Base-by-base conservation (phyloP, 192 early-diverging fungal genomes). In the Mortierella hygrophila region DNA sequence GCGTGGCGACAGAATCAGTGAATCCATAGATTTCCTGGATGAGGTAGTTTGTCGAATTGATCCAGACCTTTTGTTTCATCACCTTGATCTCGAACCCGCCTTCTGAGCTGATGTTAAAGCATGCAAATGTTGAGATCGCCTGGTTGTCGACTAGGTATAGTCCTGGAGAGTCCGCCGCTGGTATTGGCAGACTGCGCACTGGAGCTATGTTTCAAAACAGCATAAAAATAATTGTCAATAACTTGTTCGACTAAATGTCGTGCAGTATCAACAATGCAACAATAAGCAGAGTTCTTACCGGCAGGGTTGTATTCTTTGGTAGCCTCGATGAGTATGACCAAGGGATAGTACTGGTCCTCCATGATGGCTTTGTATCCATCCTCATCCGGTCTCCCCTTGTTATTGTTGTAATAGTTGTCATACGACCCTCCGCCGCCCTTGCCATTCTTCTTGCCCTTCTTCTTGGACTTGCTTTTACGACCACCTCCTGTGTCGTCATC, bases 21-120 rank as follows among this genome's bases (percentile, higher is more conserved):
- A 90, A 91, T 5, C 93, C 93, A 68, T 89, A 94, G 20, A 94
- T 91, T 68, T 94, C 93, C 78, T 93, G 93, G 16, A 94, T 71
- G 18, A 88, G 68, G 32, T 84, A 84, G 44, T 81, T 81, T 40
- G 82, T 83, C 49, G 77, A 81, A 37, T 85, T 85, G 40, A 88
- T 76, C 87, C 87, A 88, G 68, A 85, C 82, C 29, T 88, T 88
- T 69, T 88, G 87, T 65, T 88, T 88, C 82, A 88, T 85, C n/a
- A 82, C 79, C 35, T 85, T 83, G 82, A 88, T 85, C 69, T 80
- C 78, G 37, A 83, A 82, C 16, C 82, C 87, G 8, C 87, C 81
- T 20, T 82, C 84, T 4, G 84, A 86, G 52, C 84, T 86, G 21
- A 86, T 86, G 38, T 81, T 86, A 57, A 86, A 86, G 70, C 84